These are phyloP conservation scores for Brachypodium distachyon DNA, from an alignment of 202 grass and related monocot species.

Conservation along the genomic window DNA sequence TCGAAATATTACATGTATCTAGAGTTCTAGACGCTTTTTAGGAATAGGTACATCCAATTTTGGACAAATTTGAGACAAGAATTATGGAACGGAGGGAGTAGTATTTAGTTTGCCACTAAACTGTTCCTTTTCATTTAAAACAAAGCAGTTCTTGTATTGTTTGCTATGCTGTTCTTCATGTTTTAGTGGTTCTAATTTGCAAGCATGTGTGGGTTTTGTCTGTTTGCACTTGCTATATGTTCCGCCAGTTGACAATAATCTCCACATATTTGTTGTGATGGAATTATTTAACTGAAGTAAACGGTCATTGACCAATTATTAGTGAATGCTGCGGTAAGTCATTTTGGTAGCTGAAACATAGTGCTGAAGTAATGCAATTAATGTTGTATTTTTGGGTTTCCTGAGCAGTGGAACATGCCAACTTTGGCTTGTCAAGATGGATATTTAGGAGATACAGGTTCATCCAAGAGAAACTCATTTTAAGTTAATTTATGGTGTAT, in stretches of 20 bases:
- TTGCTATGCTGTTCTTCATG: not conserved
- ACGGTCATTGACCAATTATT: not conserved
- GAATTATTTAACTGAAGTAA: not conserved
- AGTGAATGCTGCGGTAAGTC: not conserved
- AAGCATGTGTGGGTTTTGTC: not conserved
- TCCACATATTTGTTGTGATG: not conserved
- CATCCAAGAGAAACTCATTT: too few relatives aligned
- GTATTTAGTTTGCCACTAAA: not conserved
- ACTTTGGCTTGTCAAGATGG: not conserved
- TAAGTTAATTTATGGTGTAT: constrained; percentile 2
- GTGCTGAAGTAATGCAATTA: not conserved
- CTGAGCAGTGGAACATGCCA: not conserved
- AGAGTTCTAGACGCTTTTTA: too few relatives aligned
- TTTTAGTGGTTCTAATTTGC: not conserved
- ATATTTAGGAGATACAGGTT: not conserved
- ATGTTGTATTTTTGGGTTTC: constrained; percentile 6
- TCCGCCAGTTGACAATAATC: not conserved
- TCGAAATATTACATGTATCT: too few relatives aligned
- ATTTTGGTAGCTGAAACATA: not conserved
- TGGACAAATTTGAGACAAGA: too few relatives aligned
- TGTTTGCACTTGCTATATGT: not conserved
- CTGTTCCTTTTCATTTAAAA: not conserved
- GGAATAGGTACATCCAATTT: too few relatives aligned
- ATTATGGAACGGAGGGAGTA: too few relatives aligned
- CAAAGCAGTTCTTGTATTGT: not conserved